A percentile compares a stretch with the other conserved stretches of the same genome.
phyloP scores from a whole-genome alignment of 805 yeast species.

The Ogataea parapolymorpha region DNA sequence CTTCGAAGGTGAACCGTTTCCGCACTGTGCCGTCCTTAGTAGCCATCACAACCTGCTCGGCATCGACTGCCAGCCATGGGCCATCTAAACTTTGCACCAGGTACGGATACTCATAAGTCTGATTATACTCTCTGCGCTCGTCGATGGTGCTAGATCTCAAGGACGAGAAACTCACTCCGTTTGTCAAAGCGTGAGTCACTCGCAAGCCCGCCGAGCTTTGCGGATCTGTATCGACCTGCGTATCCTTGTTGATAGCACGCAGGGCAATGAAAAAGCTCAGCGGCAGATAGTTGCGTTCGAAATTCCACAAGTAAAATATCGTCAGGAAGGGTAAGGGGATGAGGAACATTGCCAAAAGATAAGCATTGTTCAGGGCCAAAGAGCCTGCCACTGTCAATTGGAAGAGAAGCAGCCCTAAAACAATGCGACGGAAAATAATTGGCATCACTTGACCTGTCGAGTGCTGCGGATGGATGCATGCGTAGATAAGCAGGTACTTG shows the following conservation, averaged over 20 bases:
- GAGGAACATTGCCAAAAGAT: conserved; percentile 64
- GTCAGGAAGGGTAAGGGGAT: conserved; percentile 76
- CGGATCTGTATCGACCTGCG: background rate
- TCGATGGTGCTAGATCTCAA: conserved; percentile 57
- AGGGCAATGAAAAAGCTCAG: conserved; percentile 82
- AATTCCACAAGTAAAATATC: conserved; percentile 66
- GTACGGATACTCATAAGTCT: conserved; percentile 75
- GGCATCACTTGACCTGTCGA: conserved; percentile 98
- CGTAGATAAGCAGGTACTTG: conserved; percentile 85
- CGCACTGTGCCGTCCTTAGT: conserved; percentile 35
- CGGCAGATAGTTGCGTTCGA: conserved; percentile 78
- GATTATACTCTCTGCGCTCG: conserved; percentile 69
- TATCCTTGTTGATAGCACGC: conserved; percentile 52
- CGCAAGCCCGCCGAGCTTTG: background rate
- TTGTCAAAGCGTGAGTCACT: conserved; percentile 1
- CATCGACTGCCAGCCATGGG: conserved; percentile 75
- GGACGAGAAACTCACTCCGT: conserved; percentile 14
- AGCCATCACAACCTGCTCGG: conserved; percentile 48
- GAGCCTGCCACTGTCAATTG: conserved; percentile 94
- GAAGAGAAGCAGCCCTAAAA: conserved; percentile 75
- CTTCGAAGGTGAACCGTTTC: conserved; percentile 28
- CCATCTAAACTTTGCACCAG: conserved; percentile 71
- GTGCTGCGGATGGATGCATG: conserved; percentile 93
- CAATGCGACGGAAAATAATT: conserved; percentile 74
- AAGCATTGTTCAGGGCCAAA: conserved; percentile 72